Conservation (phyloP, 1,284 basidiomycete genomes). For the Cryptococcus floricola region DNA sequence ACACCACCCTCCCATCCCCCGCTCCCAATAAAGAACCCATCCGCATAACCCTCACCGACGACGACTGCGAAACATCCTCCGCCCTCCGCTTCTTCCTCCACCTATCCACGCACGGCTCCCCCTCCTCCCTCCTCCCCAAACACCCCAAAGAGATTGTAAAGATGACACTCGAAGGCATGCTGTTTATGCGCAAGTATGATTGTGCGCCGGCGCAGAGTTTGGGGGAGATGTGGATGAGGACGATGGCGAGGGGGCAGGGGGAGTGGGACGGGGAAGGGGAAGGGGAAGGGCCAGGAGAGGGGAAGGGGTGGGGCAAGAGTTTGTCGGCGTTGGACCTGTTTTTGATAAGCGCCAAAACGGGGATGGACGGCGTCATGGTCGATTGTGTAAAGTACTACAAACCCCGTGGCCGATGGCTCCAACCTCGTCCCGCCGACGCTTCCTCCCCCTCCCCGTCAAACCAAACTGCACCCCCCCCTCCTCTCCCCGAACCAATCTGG, state of each 20-base stretch:
- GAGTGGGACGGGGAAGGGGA: too few relatives aligned
- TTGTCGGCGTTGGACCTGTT: background rate
- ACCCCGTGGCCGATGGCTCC: background rate
- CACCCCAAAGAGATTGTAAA: slow-evolving; percentile 22
- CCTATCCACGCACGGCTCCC: slow-evolving; percentile 14
- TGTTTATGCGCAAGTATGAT: slow-evolving; percentile 1
- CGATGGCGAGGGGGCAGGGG: too few relatives aligned
- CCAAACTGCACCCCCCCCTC: background rate
- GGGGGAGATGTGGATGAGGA: too few relatives aligned
- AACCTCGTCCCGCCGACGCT: background rate
- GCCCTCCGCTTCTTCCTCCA: slow-evolving; percentile 28
- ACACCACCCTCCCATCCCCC: background rate
- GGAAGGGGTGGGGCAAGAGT: too few relatives aligned
- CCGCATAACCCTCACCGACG: slow-evolving; percentile 4
- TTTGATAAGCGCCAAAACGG: background rate
- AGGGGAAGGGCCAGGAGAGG: too few relatives aligned
- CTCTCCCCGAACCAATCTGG: background rate
- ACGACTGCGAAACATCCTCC: slow-evolving; percentile 7
- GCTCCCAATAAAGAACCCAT: background rate
- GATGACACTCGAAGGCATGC: background rate
- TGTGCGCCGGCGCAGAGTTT: background rate
- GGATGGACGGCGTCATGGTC: background rate
- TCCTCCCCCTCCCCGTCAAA: too few relatives aligned
- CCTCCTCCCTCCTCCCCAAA: slow-evolving; percentile 47
- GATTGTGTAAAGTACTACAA: background rate